Conservation (phyloP, 2,329 filamentous ascomycete genomes). For the Nakataea oryzae region DNA sequence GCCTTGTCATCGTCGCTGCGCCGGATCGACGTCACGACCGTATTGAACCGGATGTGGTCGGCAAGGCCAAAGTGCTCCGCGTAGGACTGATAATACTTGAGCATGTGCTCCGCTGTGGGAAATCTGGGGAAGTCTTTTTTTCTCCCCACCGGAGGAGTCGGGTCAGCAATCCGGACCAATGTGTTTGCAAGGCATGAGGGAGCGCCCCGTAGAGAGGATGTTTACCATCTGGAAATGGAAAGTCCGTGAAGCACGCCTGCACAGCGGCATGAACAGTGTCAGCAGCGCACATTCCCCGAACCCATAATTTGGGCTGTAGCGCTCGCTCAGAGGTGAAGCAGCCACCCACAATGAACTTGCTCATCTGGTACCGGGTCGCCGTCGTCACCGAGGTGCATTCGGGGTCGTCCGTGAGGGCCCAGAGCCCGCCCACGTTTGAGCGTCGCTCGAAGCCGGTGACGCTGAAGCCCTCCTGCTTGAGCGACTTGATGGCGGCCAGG, state of each 20-base stretch:
- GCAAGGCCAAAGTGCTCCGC: conserved; percentile 19
- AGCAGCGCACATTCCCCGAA: background rate
- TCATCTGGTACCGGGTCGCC: conserved; percentile 10
- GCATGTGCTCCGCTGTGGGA: conserved; percentile 14
- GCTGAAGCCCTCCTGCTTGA: conserved; percentile 30
- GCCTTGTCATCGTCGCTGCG: conserved; percentile 9
- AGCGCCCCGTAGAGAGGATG: background rate
- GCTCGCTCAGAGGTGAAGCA: background rate
- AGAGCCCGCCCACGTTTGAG: conserved; percentile 28
- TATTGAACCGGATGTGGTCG: conserved; percentile 14
- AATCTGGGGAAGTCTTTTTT: conserved; percentile 13
- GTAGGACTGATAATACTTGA: conserved; percentile 22
- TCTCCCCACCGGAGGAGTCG: background rate
- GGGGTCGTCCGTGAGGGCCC: conserved; percentile 26
- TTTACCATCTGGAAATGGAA: conserved; percentile 15
- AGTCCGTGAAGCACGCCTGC: conserved; percentile 24
- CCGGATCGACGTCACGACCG: conserved; percentile 10
- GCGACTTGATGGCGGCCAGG: conserved; percentile 28
- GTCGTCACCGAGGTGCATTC: conserved; percentile 23
- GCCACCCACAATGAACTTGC: background rate
- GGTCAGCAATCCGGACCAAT: background rate
- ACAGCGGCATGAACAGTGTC: background rate
- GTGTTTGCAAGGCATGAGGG: background rate
- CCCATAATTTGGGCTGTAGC: background rate
- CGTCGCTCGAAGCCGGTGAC: conserved; percentile 31